These are phyloP conservation scores for Phytophthora litchii DNA, from an alignment of 352 stramenopile genomes.

Conservation along the genomic window DNA sequence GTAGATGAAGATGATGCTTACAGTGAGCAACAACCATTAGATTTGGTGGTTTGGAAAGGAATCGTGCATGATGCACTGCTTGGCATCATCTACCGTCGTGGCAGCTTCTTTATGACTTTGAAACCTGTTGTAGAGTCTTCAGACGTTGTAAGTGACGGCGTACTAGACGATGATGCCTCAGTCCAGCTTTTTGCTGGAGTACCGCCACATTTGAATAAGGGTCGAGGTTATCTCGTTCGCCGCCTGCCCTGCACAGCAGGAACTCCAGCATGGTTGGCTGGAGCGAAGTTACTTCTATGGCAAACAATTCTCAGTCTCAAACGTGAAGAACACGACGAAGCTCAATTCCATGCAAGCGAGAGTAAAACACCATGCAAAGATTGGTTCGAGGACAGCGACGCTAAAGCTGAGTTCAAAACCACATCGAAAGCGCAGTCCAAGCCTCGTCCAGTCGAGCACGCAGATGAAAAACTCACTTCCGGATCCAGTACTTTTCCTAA, in stretches of 20 bases:
- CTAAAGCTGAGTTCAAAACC: conserved; percentile 7
- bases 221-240: conserved; percentile 57
- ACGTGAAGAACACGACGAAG: conserved; percentile 48
- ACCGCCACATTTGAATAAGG: conserved; percentile 49
- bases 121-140: conserved; percentile 30
- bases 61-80: conserved; percentile 60
- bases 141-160: conserved; percentile 29
- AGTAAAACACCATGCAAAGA: conserved; percentile 39
- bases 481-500: conserved; percentile 5
- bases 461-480: conserved; percentile 18
- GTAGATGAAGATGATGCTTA: conserved; percentile 14
- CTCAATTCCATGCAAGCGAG: conserved; percentile 35
- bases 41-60: conserved; percentile 66
- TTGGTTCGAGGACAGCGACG: conserved; percentile 43
- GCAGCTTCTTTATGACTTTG: conserved; percentile 61
- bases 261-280: conserved; percentile 45
- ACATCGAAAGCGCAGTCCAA: conserved; percentile 22
- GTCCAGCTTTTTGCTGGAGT: conserved; percentile 55
- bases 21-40: conserved; percentile 28
- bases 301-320: conserved; percentile 60
- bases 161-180: conserved; percentile 38
- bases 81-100: conserved; percentile 53
- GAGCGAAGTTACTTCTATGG: conserved; percentile 63
- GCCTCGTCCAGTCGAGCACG: conserved; percentile 18
- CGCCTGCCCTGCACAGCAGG: conserved; percentile 30